Base-by-base conservation (phyloP, 805 yeast species). In the Metschnikowia gruessii region DNA sequence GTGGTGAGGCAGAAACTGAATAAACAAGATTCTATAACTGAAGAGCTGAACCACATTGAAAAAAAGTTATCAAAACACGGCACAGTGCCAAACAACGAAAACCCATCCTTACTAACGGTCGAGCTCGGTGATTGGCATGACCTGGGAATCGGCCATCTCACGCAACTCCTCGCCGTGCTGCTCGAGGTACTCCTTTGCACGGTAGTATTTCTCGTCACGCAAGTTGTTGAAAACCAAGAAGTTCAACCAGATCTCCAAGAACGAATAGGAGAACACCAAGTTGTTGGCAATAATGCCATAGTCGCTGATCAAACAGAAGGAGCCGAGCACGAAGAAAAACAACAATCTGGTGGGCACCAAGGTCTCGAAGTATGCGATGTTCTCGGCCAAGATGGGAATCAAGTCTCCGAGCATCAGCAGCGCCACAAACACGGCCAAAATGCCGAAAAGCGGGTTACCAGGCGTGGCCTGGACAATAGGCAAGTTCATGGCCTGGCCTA, bases 221-320 rank as follows among this genome's bases (percentile, higher is more conserved):
- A 85, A 66, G 36, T 83, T 74, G 58, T 75, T 78, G 62, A 74
- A 84, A 29, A 83, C 72, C 52, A 85, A 65, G 48, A 83, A 80
- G 56, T 82, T 80, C 57, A 81, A 69, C 89, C 91, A 85, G 28
- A 84, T 74, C 61, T 85, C 94, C 51, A 78, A 57, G 51, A 85
- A 83, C 26, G 80, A 62, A 58, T 76, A 83, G 4, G 76, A 66
- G 52, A 85, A 83, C 3, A 83, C 77, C 38, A 80, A 66, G 57
- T 80, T 82, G 64, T 84, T 84, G 58, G 84, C 80, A n/a, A 84
- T 48, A 19, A 66, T 61, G 17, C 74, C 70, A 37, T 67, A 61
- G n/a, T 65, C 65, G 45, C 74, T 73, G 35, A 75, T 43, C 56
- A 80, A 81, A 21, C 82, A 63, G 52, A 72, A 73, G 3, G 72